These are phyloP conservation scores for Hanseniaspora lindneri DNA, from an alignment of 805 yeast species.

Conservation along the genomic window DNA sequence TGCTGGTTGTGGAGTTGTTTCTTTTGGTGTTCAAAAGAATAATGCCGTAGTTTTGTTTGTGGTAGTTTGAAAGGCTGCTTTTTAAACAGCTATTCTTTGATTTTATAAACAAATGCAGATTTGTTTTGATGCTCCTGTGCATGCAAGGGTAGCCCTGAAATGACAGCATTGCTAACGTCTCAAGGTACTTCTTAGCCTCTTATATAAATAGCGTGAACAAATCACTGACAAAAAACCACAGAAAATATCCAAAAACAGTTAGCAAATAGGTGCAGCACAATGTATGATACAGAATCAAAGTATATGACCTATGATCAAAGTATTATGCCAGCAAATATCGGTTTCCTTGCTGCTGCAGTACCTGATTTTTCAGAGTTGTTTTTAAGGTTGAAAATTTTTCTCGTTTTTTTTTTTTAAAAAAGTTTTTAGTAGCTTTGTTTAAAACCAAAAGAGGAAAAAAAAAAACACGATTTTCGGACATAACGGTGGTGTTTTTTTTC, in stretches of 20 bases:
- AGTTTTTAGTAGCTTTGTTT: too few relatives aligned
- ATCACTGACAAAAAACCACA: too few relatives aligned
- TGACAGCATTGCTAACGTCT: not conserved
- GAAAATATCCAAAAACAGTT: too few relatives aligned
- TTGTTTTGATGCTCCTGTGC: slow-evolving; percentile 2
- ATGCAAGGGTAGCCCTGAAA: not conserved
- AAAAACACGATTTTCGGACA: not conserved
- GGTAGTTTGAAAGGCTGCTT: slow-evolving; percentile 27
- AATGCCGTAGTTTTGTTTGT: too few relatives aligned
- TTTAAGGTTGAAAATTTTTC: too few relatives aligned
- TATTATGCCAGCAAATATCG: too few relatives aligned
- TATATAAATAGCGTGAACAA: too few relatives aligned
- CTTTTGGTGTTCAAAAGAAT: slow-evolving; percentile 20
- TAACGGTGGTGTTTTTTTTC: not conserved
- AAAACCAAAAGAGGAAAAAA: too few relatives aligned
- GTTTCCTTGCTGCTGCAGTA: not conserved
- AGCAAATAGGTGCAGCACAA: too few relatives aligned
- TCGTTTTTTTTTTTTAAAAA: too few relatives aligned
- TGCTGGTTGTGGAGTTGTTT: slow-evolving; percentile 18
- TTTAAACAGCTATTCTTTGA: slow-evolving; percentile 5
- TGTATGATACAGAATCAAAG: too few relatives aligned
- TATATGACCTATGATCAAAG: too few relatives aligned
- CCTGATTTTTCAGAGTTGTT: not conserved
- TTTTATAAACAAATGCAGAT: not conserved
- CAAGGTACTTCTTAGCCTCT: not conserved